These are phyloP conservation scores for Russula ochroleuca DNA, from an alignment of 768 basidiomycete species.

Conservation along the genomic window DNA sequence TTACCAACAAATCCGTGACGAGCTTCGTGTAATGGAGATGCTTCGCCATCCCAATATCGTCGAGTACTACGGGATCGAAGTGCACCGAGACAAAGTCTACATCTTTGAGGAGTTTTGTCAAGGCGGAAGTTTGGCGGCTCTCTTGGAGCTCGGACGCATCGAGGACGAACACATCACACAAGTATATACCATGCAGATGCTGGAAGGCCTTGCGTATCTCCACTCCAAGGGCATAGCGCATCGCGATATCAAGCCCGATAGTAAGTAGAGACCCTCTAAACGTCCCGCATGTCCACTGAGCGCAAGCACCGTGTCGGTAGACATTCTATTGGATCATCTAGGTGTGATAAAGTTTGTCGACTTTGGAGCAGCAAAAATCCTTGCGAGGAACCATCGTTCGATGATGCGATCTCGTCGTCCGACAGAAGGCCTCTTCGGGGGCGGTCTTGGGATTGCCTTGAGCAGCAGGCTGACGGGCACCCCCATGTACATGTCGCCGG, in stretches of 20 bases:
- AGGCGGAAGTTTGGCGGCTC: constrained; percentile 84
- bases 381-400: constrained; percentile 84
- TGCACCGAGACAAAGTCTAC: constrained; percentile 97
- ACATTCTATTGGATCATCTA: constrained; percentile 85
- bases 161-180: constrained; percentile 96
- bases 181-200: constrained; percentile 94
- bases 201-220: constrained; percentile 89
- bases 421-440: constrained; percentile 38
- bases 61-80: constrained; percentile 98
- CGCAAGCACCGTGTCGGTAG: constrained; percentile 39
- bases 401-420: constrained; percentile 65
- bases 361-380: constrained; percentile 95
- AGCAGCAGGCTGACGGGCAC: constrained; percentile 93
- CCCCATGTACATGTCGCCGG: constrained; percentile 99
- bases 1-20: constrained; percentile 91
- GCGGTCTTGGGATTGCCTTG: constrained; percentile 40
- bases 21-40: constrained; percentile 97
- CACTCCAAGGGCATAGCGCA: constrained; percentile 92
- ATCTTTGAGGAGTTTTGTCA: constrained; percentile 99
- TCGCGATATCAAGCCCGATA: constrained; percentile 98
- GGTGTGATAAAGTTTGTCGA: constrained; percentile 97
- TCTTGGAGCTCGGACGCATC: constrained; percentile 89
- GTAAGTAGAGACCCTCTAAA: constrained; percentile 47
- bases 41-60: constrained; percentile 96
- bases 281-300: not conserved